phyloP scores from a whole-genome alignment of 768 basidiomycete species.

The Amanita rubescens region DNA sequence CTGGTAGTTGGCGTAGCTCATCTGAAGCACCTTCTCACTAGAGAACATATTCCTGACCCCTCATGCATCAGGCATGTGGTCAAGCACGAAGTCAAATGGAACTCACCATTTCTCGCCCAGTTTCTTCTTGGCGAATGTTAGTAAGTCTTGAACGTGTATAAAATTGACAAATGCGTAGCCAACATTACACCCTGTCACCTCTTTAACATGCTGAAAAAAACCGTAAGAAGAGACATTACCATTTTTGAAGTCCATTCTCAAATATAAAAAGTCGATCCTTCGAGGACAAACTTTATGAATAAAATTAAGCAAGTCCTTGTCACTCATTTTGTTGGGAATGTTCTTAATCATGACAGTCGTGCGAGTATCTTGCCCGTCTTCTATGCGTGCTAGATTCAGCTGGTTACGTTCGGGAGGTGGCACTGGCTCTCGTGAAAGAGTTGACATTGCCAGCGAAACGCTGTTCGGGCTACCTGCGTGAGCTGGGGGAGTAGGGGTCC shows the following conservation, averaged over 20 bases:
- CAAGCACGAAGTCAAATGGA: background rate
- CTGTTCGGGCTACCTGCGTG: background rate
- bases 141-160: conserved; percentile 67
- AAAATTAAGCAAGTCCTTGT: conserved; percentile 60
- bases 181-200: conserved; percentile 57
- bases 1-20: conserved; percentile 93
- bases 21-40: conserved; percentile 84
- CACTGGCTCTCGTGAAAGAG: conserved; percentile 17
- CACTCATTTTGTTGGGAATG: conserved; percentile 88
- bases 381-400: conserved; percentile 64
- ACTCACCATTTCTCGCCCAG: conserved; percentile 78
- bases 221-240: conserved; percentile 32
- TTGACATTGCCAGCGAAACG: conserved; percentile 16
- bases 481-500: background rate
- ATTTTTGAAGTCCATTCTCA: conserved; percentile 81
- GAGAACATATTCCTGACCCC: conserved; percentile 79
- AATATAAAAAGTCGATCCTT: conserved; percentile 79
- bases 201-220: conserved; percentile 5
- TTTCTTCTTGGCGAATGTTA: conserved; percentile 64
- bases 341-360: conserved; percentile 91
- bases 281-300: conserved; percentile 69
- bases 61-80: background rate
- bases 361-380: conserved; percentile 69
- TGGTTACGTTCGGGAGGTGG: conserved; percentile 30
- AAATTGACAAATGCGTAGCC: conserved; percentile 91